Percentiles rank a stretch among this genome's conserved stretches.
These are phyloP conservation scores for Daedalea quercina DNA, from an alignment of 768 basidiomycete species.

Conservation along the genomic window DNA sequence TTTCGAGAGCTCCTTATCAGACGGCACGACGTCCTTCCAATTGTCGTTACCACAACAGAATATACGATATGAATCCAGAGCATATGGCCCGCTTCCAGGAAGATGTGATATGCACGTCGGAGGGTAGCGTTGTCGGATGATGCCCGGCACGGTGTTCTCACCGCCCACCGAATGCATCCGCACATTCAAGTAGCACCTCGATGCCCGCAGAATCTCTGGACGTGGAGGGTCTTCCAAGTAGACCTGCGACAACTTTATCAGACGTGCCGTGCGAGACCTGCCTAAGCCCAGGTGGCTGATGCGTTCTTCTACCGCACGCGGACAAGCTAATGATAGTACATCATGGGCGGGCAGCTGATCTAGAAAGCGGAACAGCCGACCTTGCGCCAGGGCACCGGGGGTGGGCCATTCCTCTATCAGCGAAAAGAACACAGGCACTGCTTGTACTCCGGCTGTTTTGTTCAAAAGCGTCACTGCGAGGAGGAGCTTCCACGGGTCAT, in stretches of 20 bases:
- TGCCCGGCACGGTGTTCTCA: slow-evolving; percentile 19
- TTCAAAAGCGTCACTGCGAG: slow-evolving; percentile 65
- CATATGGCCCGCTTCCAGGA: slow-evolving; percentile 64
- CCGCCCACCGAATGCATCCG: background rate
- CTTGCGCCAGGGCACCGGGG: slow-evolving; percentile 45
- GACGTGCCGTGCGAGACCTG: background rate
- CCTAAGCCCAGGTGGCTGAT: slow-evolving; percentile 4
- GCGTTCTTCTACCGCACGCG: background rate
- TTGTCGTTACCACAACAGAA: slow-evolving; percentile 45
- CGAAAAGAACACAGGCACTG: slow-evolving; percentile 59
- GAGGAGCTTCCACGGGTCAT: slow-evolving; percentile 65
- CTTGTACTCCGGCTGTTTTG: slow-evolving; percentile 55
- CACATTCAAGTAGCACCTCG: slow-evolving; percentile 1
- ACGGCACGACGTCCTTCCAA: slow-evolving; percentile 59
- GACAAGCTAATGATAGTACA: background rate
- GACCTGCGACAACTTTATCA: slow-evolving; percentile 2
- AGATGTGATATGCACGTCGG: slow-evolving; percentile 48
- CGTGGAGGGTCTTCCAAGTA: slow-evolving; percentile 3
- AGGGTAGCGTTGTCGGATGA: slow-evolving; percentile 31
- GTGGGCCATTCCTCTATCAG: slow-evolving; percentile 54
- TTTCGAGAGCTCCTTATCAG: slow-evolving; percentile 62
- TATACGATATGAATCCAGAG: slow-evolving; percentile 71
- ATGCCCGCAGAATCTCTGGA: background rate
- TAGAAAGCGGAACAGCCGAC: slow-evolving; percentile 27
- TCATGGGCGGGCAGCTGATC: background rate